Evolutionary conservation across 2,329 filamentous ascomycete species (phyloP).

Genomic region (Coleophoma crateriformis): DNA sequence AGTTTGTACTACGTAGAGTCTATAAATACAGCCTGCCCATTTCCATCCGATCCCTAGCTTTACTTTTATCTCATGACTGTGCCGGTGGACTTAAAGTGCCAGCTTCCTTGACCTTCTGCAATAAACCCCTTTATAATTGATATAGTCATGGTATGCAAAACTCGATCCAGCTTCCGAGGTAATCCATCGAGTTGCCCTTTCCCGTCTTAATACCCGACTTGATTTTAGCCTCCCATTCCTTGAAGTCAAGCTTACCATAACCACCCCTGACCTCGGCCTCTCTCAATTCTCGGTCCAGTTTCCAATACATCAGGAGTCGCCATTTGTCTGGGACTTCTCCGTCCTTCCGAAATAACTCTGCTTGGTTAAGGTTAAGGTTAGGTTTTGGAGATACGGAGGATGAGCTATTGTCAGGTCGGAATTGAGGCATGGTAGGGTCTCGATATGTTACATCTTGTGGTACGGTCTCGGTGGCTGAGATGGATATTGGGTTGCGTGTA

Average conservation of each 20-base stretch:
- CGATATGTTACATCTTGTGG: slow-evolving; percentile 4
- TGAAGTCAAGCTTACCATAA: slow-evolving; percentile 69
- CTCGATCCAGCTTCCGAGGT: slow-evolving; percentile 89
- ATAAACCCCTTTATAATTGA: no score
- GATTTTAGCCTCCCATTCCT: slow-evolving; percentile 76
- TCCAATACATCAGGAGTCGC: slow-evolving; percentile 12
- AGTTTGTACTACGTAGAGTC: no score
- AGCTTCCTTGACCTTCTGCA: no score
- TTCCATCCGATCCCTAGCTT: no score
- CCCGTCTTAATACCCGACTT: slow-evolving; percentile 45
- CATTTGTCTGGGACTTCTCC: neutral
- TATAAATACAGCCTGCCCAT: no score
- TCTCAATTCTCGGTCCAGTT: slow-evolving; percentile 22
- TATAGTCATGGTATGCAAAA: slow-evolving; percentile 52
- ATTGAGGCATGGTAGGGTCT: slow-evolving; percentile 65
- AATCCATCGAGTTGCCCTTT: slow-evolving; percentile 61
- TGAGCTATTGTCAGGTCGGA: slow-evolving; percentile 48
- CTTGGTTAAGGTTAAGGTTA: slow-evolving; percentile 9
- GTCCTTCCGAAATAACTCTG: neutral
- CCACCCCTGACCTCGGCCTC: slow-evolving; percentile 71
- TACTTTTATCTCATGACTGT: no score
- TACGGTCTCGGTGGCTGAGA: neutral
- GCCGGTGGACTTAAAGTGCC: no score
- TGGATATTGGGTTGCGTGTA: neutral
- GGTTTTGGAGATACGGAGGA: slow-evolving; percentile 13